These are phyloP conservation scores for Paramecium sonneborni DNA, from an alignment of 73 alveolate species.

Conservation along the genomic window DNA sequence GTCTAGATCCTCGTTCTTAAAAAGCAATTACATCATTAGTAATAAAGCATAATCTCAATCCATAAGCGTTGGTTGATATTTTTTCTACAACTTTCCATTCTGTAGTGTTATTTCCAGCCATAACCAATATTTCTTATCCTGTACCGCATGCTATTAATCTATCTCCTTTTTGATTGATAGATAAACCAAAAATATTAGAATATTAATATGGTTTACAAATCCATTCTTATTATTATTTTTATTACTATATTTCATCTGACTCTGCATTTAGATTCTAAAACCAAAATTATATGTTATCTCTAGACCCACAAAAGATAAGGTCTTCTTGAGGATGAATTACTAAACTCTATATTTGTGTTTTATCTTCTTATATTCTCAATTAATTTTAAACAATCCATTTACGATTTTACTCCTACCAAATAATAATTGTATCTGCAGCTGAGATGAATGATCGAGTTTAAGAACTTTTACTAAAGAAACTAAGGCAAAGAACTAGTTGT, in stretches of 20 bases:
- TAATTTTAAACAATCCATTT: neutral
- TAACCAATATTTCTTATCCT: neutral
- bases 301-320: neutral
- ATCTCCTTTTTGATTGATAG: neutral
- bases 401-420: neutral
- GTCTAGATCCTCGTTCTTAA: neutral
- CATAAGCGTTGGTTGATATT: neutral
- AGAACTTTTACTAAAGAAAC: neutral
- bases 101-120: neutral
- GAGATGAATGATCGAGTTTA: neutral
- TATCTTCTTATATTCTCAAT: neutral
- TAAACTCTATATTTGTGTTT: neutral
- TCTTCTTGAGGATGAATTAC: neutral
- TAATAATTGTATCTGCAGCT: neutral
- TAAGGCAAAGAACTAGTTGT: neutral
- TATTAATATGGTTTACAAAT: neutral
- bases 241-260: neutral
- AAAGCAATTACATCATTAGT: neutral
- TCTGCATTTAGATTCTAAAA: neutral
- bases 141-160: neutral
- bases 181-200: neutral
- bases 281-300: neutral
- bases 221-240: neutral
- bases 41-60: neutral
- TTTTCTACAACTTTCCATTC: neutral